These are phyloP conservation scores for Aureobasidium zeae DNA, from an alignment of 2,329 filamentous ascomycete genomes.

Conservation along the genomic window DNA sequence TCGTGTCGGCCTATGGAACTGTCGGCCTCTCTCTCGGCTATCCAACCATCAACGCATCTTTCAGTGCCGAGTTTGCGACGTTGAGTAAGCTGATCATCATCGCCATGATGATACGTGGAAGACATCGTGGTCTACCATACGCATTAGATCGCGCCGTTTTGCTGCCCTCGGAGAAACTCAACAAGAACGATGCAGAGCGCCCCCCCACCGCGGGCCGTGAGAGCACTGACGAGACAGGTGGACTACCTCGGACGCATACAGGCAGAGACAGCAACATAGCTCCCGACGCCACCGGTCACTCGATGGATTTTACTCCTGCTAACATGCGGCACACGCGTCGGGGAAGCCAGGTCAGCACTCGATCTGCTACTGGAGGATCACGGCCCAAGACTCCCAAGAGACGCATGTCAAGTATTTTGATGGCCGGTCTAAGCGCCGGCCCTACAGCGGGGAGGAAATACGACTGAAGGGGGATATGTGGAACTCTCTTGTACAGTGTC, in stretches of 20 bases:
- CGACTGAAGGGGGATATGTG: conserved; percentile 12
- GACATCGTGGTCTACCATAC: conserved; percentile 57
- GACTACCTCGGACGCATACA: background rate
- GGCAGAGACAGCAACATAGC: conserved; percentile 2
- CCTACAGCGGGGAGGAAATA: conserved; percentile 24
- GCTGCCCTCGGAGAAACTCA: conserved; percentile 55
- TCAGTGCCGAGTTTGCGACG: conserved; percentile 70
- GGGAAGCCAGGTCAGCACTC: conserved; percentile 13
- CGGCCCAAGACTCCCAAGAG: conserved; percentile 6
- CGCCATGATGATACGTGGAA: conserved; percentile 56
- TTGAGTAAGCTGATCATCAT: conserved; percentile 58
- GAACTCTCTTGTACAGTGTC: background rate
- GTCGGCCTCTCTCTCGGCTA: conserved; percentile 88
- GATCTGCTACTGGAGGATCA: conserved; percentile 1
- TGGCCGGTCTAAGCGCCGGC: conserved; percentile 24
- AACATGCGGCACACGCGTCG: conserved; percentile 13
- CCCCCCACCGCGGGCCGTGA: background rate
- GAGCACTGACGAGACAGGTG: background rate
- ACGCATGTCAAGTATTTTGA: conserved; percentile 17
- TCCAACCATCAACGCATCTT: conserved; percentile 62
- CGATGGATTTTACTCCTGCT: conserved; percentile 6
- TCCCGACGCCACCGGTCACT: conserved; percentile 6
- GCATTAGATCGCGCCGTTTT: conserved; percentile 62
- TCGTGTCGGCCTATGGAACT: conserved; percentile 86
- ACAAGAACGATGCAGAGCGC: conserved; percentile 48